These are phyloP conservation scores for Beauveria rudraprayagi DNA, from an alignment of 2,329 filamentous ascomycete genomes.

Conservation along the genomic window DNA sequence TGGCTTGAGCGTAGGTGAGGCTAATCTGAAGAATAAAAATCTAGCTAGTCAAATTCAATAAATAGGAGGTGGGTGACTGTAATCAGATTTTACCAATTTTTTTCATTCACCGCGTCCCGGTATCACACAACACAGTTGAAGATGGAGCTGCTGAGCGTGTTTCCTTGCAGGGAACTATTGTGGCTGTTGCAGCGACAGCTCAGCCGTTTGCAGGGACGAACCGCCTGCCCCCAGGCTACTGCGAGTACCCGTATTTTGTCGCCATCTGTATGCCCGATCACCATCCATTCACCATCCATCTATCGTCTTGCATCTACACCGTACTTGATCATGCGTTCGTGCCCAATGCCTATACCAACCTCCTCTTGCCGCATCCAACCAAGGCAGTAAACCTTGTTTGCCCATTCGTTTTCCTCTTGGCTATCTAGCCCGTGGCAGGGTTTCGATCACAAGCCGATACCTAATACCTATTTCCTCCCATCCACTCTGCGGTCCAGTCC, in stretches of 20 bases:
- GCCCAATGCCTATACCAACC: background rate
- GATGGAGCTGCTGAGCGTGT: no score
- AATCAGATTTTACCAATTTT: background rate
- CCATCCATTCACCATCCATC: background rate
- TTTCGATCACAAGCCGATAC: background rate
- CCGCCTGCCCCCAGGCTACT: background rate
- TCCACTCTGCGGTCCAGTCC: background rate
- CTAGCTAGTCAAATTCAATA: background rate
- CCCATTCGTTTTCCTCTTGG: background rate
- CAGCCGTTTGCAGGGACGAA: background rate
- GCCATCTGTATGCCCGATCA: background rate
- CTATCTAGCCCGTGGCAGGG: background rate
- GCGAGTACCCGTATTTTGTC: background rate
- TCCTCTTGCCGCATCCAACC: background rate
- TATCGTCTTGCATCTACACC: background rate
- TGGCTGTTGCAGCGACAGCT: background rate
- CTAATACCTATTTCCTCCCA: background rate
- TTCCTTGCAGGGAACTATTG: background rate
- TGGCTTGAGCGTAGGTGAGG: background rate
- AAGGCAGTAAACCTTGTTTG: background rate
- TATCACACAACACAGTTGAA: no score
- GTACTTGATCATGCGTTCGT: background rate
- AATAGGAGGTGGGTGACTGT: background rate
- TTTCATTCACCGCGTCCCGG: no score
- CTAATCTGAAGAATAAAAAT: slow-evolving; percentile 1